Conservation (phyloP, 179 eudicot genomes). For the Silene vulgaris region DNA sequence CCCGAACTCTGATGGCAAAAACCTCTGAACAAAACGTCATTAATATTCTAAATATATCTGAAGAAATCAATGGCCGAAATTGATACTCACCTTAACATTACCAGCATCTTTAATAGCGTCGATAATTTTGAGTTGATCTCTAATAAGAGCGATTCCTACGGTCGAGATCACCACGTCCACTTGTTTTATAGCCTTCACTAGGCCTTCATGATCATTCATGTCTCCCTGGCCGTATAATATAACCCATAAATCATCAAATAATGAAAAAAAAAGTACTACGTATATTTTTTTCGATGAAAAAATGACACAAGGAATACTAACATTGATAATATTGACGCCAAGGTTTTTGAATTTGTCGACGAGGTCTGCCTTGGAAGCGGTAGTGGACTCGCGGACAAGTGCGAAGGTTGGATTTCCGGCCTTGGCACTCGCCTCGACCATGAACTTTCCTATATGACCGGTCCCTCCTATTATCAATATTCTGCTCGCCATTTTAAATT, state of each 20-base stretch:
- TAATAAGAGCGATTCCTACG: conserved; percentile 27
- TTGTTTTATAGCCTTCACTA: conserved; percentile 45
- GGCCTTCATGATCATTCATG: conserved; percentile 40
- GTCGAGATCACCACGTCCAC: conserved; percentile 42
- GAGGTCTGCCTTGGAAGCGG: conserved; percentile 3
- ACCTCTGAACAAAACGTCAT: conserved; percentile 22
- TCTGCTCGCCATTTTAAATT: conserved; percentile 20
- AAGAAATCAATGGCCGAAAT: neutral
- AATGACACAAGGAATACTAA: neutral
- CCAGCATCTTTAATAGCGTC: conserved; percentile 62
- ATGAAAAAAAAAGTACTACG: neutral
- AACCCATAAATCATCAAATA: neutral
- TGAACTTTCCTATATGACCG: conserved; percentile 24
- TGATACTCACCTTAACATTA: conserved; percentile 44
- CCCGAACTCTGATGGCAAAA: conserved; percentile 34
- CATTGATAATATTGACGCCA: conserved; percentile 21
- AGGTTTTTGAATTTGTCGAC: conserved; percentile 17
- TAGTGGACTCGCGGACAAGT: conserved; percentile 17
- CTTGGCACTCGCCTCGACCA: conserved; percentile 24
- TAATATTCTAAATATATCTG: no score
- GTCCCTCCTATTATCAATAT: conserved; percentile 28
- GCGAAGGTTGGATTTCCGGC: conserved; percentile 25
- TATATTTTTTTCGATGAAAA: neutral
- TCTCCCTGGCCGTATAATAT: conserved; percentile 37
- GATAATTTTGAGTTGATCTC: conserved; percentile 47